Evolutionary conservation across 2,329 filamentous ascomycete genomes (phyloP).

Genomic region (Amphichorda felina): DNA sequence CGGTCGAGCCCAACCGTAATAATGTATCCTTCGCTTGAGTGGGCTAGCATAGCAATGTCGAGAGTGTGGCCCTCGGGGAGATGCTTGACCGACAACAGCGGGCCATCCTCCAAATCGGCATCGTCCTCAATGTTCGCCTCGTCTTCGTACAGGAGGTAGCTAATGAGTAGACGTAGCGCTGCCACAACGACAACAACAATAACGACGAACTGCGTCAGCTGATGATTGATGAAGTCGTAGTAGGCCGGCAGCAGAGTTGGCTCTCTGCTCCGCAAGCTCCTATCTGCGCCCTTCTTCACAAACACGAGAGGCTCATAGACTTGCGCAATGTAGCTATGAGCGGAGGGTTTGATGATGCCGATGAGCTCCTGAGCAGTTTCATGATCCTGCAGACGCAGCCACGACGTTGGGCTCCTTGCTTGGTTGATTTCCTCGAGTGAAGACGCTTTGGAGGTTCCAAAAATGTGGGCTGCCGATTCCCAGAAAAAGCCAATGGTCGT

Average conservation of each 20-base stretch:
- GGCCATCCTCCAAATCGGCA: constrained; percentile 29
- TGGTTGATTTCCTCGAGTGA: constrained; percentile 55
- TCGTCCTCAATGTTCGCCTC: constrained; percentile 31
- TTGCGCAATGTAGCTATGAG: constrained; percentile 59
- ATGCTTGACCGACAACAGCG: constrained; percentile 46
- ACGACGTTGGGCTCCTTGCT: constrained; percentile 63
- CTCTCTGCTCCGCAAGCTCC: constrained; percentile 38
- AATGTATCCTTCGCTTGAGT: constrained; percentile 52
- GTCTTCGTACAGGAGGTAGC: constrained; percentile 61
- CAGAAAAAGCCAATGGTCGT: constrained; percentile 7
- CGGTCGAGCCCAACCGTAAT: constrained; percentile 62
- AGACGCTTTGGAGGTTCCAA: constrained; percentile 20
- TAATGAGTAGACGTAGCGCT: constrained; percentile 58
- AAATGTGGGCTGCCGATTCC: constrained; percentile 6
- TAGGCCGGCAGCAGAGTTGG: constrained; percentile 22
- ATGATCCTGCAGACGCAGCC: constrained; percentile 67
- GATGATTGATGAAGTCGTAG: constrained; percentile 57
- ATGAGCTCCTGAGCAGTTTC: constrained; percentile 69
- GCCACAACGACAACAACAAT: constrained; percentile 51
- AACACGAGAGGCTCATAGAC: constrained; percentile 68
- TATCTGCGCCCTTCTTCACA: constrained; percentile 56
- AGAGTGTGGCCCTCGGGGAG: constrained; percentile 53
- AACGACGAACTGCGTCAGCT: constrained; percentile 46
- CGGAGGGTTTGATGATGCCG: constrained; percentile 59
- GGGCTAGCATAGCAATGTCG: constrained; percentile 54